Percentiles rank a stretch among this genome's conserved stretches.
Conservation (phyloP, 129 eudicot species). For the Oenanthe sinensis region DNA sequence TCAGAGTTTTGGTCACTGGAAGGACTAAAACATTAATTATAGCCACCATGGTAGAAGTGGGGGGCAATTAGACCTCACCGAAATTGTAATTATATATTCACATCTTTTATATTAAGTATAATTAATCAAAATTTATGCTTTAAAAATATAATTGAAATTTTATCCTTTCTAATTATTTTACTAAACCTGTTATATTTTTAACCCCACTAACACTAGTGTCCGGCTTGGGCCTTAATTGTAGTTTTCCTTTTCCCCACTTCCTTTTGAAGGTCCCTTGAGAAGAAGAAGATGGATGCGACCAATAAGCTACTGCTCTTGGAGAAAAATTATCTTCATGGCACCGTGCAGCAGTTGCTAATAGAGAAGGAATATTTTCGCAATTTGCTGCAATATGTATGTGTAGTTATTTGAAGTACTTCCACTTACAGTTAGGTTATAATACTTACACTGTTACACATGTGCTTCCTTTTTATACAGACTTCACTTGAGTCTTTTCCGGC, state of each 20-base stretch:
- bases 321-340: not conserved
- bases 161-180: not conserved
- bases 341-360: not conserved
- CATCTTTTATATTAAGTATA: too few species aligned
- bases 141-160: not conserved
- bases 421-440: not conserved
- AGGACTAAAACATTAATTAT: not conserved
- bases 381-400: not conserved
- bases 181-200: not conserved
- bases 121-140: not conserved
- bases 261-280: not conserved
- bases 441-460: not conserved
- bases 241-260: not conserved
- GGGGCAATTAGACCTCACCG: not conserved
- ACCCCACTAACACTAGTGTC: not conserved
- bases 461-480: not conserved
- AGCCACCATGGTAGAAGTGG: not conserved
- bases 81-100: too few species aligned
- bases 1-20: not conserved
- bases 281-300: slow-evolving; percentile 10
- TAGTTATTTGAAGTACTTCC: not conserved
- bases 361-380: not conserved
- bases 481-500: not conserved
- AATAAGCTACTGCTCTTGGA: slow-evolving; percentile 4
- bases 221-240: not conserved